Base-by-base conservation (phyloP, 495 filamentous ascomycete genomes). In the Talaromyces thailandensis region DNA sequence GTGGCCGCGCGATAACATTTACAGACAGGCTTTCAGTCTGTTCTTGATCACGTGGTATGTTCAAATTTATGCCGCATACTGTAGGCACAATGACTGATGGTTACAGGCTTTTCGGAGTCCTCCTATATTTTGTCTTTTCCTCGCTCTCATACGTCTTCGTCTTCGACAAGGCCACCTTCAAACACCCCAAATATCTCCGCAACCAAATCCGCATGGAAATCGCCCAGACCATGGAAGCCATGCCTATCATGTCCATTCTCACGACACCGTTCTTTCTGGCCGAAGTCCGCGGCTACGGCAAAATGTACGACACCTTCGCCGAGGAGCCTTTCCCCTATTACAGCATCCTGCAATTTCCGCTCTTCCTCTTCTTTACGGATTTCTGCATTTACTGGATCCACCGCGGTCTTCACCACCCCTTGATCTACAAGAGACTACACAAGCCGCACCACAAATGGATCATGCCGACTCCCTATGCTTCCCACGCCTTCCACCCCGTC, bases 361-460 rank as follows among this genome's bases (percentile, higher is more conserved):
- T 96, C 63, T 98, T 96, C 81, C 82, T 98, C 73, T 66, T 83
- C 65, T 98, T 97, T 75, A 98, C 93, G 77, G 93, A 98, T 77
- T 87, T 86, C 75, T 84, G 80, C 76, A 94, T 98, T 81, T 97
- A 98, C 82, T 90, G 87, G 81, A 96, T 96, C 68, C 93, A 97
- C 77, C 89, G 94, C 57, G 89, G 85, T 53, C 80, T 96, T 64
- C 93, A 98, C 76, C 88, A 92, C 73, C 89, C 90, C 6, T 66
- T 74, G 56, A 72, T 96, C 56, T 98, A 97, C 84, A 93, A 90
- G 79, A 78, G 76, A 55, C 83, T 98, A 23, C 93, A 98, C 82
- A 98, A 98, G 82, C 88, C 91, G 58, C 94, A 98, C 79, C 93
- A 98, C 86, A 96, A 96, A 78, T 97, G 93, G 94, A 96, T 98